Conservation (phyloP, 2,329 filamentous ascomycete species). For the Sclerotinia sclerotiorum region DNA sequence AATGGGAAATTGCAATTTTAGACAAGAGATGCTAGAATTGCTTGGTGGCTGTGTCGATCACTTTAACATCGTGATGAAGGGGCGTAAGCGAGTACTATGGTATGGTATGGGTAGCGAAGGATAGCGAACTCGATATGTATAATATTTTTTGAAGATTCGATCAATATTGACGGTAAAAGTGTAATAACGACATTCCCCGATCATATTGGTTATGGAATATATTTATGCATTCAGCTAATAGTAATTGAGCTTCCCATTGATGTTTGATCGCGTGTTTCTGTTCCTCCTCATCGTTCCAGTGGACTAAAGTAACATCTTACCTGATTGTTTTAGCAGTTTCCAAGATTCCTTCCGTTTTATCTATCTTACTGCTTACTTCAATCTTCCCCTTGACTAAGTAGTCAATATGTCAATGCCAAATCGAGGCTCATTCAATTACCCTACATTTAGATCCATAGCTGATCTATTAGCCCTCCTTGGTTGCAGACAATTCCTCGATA, state of each 20-base stretch:
- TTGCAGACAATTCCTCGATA: too few relatives aligned
- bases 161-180: too few relatives aligned
- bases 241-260: neutral
- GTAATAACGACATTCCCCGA: too few relatives aligned
- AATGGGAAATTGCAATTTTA: neutral
- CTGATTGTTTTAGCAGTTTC: neutral
- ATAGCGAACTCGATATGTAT: neutral
- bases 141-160: too few relatives aligned
- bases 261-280: neutral
- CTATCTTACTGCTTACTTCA: neutral
- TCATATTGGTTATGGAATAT: too few relatives aligned
- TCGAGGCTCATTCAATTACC: neutral
- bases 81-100: neutral
- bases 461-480: too few relatives aligned
- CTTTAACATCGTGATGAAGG: neutral
- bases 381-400: neutral
- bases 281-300: neutral
- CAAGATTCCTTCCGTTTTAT: neutral
- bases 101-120: neutral
- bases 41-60: neutral
- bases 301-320: neutral
- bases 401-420: neutral
- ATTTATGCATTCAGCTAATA: neutral
- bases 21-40: neutral
- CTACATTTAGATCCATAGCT: neutral